Evolutionary conservation across 306 rosid genomes (phyloP).

Genomic region (Medicago ruthenica): DNA sequence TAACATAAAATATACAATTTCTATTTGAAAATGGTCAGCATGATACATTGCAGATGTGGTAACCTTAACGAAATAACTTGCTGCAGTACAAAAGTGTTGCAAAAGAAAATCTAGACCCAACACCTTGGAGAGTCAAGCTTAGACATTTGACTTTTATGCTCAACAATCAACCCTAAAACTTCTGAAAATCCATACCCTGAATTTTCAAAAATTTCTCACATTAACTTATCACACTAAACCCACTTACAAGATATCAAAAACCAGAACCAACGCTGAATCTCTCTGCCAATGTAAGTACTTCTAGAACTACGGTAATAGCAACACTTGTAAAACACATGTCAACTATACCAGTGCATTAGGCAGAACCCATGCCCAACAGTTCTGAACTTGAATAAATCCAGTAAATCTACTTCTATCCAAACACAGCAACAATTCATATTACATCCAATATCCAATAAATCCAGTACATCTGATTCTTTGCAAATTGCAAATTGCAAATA

Average conservation of each 20-base stretch:
- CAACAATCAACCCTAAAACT: conserved; percentile 21
- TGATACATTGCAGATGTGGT: conserved; percentile 12
- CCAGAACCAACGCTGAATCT: conserved; percentile 12
- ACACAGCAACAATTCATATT: background rate
- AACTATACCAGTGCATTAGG: conserved; percentile 18
- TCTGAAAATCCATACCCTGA: conserved; percentile 1
- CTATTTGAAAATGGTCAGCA: conserved; percentile 6
- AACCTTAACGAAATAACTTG: conserved; percentile 14
- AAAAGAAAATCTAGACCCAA: background rate
- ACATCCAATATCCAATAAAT: background rate
- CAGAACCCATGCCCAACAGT: conserved; percentile 7
- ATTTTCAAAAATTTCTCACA: conserved; percentile 22
- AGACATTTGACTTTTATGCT: conserved; percentile 4
- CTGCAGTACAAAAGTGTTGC: conserved; percentile 10
- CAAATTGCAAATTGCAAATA: background rate
- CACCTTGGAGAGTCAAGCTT: conserved; percentile 10
- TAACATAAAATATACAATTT: conserved; percentile 18
- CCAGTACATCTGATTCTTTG: background rate
- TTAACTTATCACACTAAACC: conserved; percentile 26
- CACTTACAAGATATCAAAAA: conserved; percentile 31
- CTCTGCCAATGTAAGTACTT: conserved; percentile 20
- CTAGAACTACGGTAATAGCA: conserved; percentile 4
- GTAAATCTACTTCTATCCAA: conserved; percentile 14
- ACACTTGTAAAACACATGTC: background rate
- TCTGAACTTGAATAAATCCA: conserved; percentile 6